Evolutionary conservation across 495 filamentous ascomycete genomes (phyloP).

Genomic region (Aspergillus campestris): DNA sequence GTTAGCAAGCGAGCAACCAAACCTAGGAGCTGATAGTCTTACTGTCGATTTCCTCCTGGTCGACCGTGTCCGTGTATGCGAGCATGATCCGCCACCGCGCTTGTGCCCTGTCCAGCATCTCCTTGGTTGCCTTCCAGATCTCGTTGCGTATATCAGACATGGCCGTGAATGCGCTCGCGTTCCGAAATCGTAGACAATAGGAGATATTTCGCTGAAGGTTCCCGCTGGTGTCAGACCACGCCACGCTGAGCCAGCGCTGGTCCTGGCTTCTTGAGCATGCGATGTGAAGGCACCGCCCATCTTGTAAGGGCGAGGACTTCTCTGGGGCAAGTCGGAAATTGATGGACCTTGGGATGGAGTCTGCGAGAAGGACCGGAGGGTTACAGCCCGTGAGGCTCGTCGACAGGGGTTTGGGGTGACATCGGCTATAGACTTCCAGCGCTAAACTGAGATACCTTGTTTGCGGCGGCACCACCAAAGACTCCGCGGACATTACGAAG

Average conservation of each 20-base stretch:
- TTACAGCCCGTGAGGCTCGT: constrained; percentile 39
- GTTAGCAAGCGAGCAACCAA: constrained; percentile 2
- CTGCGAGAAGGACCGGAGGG: constrained; percentile 69
- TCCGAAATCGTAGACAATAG: constrained; percentile 66
- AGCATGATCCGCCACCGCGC: constrained; percentile 77
- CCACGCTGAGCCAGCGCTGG: constrained; percentile 77
- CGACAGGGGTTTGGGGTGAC: constrained; percentile 45
- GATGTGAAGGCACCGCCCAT: constrained; percentile 78
- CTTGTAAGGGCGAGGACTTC: constrained; percentile 57
- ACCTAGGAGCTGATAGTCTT: constrained; percentile 1
- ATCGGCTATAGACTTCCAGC: constrained; percentile 82
- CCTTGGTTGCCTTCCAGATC: constrained; percentile 77
- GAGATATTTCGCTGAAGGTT: constrained; percentile 67
- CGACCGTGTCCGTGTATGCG: constrained; percentile 63
- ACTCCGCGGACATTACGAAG: constrained; percentile 57
- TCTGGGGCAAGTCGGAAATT: constrained; percentile 66
- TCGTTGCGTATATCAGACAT: constrained; percentile 63
- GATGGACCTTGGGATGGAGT: constrained; percentile 59
- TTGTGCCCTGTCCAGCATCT: constrained; percentile 60
- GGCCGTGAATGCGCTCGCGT: constrained; percentile 41
- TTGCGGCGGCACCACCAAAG: constrained; percentile 60
- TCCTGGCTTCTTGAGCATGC: constrained; percentile 77
- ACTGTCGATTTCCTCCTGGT: constrained; percentile 64
- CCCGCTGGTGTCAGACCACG: constrained; percentile 87
- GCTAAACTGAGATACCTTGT: constrained; percentile 59